Conservation (phyloP, 495 filamentous ascomycete species). For the Annulohypoxylon stygium region DNA sequence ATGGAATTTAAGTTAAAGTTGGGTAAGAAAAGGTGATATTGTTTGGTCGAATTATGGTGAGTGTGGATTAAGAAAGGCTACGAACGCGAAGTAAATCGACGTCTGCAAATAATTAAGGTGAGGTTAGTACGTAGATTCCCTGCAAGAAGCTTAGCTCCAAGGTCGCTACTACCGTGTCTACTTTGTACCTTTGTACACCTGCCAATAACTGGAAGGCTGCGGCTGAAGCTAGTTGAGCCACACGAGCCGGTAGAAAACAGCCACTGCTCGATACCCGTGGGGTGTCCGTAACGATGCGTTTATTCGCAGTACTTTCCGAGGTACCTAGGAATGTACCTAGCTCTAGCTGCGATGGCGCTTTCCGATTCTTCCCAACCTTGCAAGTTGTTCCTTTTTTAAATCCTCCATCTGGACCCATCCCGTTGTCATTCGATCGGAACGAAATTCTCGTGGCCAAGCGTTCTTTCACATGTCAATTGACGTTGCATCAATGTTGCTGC, state of each 20-base stretch:
- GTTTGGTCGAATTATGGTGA: constrained; percentile 26
- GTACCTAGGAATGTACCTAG: neutral
- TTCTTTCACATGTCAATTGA: constrained; percentile 46
- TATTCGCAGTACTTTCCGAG: neutral
- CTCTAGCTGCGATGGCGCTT: neutral
- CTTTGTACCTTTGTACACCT: neutral
- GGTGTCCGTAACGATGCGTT: neutral
- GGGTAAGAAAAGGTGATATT: neutral
- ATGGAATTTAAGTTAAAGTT: neutral
- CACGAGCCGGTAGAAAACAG: neutral
- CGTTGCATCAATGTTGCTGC: constrained; percentile 31
- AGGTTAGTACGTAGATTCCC: neutral
- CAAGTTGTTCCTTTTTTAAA: neutral
- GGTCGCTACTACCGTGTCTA: neutral
- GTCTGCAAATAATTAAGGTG: constrained; percentile 35
- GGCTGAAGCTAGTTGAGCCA: constrained; percentile 35
- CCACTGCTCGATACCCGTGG: constrained; percentile 8
- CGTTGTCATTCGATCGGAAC: neutral
- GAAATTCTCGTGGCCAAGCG: constrained; percentile 24
- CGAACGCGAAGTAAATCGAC: constrained; percentile 16
- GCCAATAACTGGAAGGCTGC: constrained; percentile 26
- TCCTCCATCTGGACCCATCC: neutral
- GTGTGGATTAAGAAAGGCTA: constrained; percentile 17
- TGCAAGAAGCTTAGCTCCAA: neutral
- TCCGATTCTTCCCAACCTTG: neutral